phyloP scores from a whole-genome alignment of 495 filamentous ascomycete species.

The Annulohypoxylon stygium region DNA sequence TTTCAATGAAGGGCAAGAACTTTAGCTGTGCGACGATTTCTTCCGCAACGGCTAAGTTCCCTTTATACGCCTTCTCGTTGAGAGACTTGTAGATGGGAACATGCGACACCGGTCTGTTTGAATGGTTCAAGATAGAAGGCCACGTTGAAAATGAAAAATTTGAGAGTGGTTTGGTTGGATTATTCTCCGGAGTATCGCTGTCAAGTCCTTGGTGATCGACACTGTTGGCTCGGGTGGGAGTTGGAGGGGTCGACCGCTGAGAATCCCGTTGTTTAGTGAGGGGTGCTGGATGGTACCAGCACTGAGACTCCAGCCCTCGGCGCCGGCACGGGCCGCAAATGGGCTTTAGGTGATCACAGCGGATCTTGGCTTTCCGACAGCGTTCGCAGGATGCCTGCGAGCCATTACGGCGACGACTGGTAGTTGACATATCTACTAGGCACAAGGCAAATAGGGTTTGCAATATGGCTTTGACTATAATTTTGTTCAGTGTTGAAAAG shows the following conservation, averaged over 20 bases:
- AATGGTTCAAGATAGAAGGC: constrained; percentile 2
- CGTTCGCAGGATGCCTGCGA: constrained; percentile 24
- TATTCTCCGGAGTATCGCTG: not conserved
- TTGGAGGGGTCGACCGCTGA: not conserved
- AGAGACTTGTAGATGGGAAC: not conserved
- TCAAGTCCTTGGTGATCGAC: not conserved
- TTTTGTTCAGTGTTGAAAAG: too few species aligned
- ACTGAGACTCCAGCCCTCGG: constrained; percentile 18
- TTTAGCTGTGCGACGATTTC: constrained; percentile 6
- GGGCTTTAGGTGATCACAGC: constrained; percentile 16
- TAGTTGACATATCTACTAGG: too few species aligned
- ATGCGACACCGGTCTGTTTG: not conserved
- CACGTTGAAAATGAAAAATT: not conserved
- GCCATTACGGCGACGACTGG: too few species aligned
- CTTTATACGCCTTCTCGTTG: not conserved
- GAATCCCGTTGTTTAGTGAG: constrained; percentile 15
- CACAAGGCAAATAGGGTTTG: too few species aligned
- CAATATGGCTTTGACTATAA: too few species aligned
- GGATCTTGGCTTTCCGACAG: constrained; percentile 21
- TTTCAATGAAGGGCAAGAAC: constrained; percentile 1
- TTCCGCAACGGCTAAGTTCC: not conserved
- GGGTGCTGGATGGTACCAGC: constrained; percentile 25
- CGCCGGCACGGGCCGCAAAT: constrained; percentile 15
- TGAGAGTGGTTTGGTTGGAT: not conserved
- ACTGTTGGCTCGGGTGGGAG: not conserved